Evolutionary conservation across 257 asterid genomes (phyloP), one percentile per base, ranked within the genome.

Genomic region (Fraxinus quadrangulata): DNA sequence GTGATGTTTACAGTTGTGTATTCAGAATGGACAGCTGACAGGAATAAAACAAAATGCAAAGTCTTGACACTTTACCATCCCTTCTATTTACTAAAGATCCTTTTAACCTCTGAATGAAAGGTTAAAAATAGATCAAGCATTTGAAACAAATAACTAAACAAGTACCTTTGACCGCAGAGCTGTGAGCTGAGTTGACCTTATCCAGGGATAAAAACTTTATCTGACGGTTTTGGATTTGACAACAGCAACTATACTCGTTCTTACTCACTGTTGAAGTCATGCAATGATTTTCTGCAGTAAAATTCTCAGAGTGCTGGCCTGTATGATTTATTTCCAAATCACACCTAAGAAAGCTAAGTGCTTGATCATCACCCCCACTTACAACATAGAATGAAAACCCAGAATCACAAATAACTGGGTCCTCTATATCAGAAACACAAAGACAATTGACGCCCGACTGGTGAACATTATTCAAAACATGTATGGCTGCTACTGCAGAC

Each of bases 321-420:
- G 30, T 66, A n/a, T 80, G 82, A 76, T 81, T 75, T 56, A 78
- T 16, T 70, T 86, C 81, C 82, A 93, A 68, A 85, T 85, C 89
- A 77, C 89, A 86, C 87, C 87, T 83, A 78, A 91, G 81, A 83
- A 90, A 89, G 81, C 78, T 89, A 77, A 96, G 87, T 21, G 96
- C 90, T 87, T 93, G 99, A 89, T 95, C 99, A 78, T 95, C 99
- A 16, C 99, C 99, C 63, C 99, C 99, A 79, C 97, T 93, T 78
- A 96, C 77, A 68, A 92, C 81, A 83, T 72, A 88, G 84, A 86
- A 86, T 21, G 84, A 83, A 80, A 81, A 82, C 74, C 70, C 65
- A 36, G 83, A 77, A 75, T 78, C 90, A 9, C 89, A 69, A 78
- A 75, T 81, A 6, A 77, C 76, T n/a, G 70, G 73, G 73, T 84